Conservation (phyloP, 176 grass and related monocot species). For the Paspalum notatum region DNA sequence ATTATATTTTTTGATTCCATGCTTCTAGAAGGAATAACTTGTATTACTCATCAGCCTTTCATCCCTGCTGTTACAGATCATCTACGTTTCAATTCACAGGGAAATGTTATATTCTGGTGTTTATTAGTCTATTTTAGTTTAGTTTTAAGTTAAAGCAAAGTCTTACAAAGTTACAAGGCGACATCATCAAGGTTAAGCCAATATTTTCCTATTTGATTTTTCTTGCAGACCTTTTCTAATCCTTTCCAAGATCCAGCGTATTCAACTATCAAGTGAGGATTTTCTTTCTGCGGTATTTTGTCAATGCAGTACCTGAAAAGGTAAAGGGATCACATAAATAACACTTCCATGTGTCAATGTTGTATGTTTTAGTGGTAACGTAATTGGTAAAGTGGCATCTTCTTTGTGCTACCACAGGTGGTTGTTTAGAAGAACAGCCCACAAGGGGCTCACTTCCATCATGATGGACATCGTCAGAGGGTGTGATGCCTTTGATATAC, state of each 20-base stretch:
- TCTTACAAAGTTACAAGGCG: conserved; percentile 18
- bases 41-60: conserved; percentile 11
- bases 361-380: not conserved
- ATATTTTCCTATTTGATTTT: conserved; percentile 37
- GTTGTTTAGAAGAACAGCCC: conserved; percentile 72
- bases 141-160: conserved; percentile 6
- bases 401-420: conserved; percentile 49
- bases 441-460: conserved; percentile 84
- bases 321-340: conserved; percentile 41
- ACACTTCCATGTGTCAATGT: not conserved
- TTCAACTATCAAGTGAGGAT: conserved; percentile 84
- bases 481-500: conserved; percentile 43
- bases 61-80: conserved; percentile 10
- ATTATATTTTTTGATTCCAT: not conserved
- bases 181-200: conserved; percentile 38
- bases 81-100: conserved; percentile 16
- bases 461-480: conserved; percentile 89
- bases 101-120: not conserved
- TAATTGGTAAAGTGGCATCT: conserved; percentile 33
- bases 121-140: not conserved
- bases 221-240: conserved; percentile 80
- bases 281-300: conserved; percentile 77
- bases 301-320: conserved; percentile 82
- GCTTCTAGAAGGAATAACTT: conserved; percentile 15
- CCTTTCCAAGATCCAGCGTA: conserved; percentile 88